Base-by-base conservation (phyloP, 495 filamentous ascomycete species). In the Patellaria atrata region DNA sequence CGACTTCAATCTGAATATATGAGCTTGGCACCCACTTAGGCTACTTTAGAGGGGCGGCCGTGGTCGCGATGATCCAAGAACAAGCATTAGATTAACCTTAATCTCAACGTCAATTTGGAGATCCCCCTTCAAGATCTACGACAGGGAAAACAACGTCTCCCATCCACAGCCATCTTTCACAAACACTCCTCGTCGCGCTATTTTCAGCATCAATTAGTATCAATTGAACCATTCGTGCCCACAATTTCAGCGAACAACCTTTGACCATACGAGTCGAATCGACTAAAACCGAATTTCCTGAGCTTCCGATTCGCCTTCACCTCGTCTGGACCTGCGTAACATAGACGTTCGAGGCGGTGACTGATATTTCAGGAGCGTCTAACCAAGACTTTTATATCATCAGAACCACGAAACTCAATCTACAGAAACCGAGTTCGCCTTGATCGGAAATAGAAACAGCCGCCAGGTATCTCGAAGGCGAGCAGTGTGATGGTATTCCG, bases 31-130 rank as follows among this genome's bases (percentile, higher is more conserved):
- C 27, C 12, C 41, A 38, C 41, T 38, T 30, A 33, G 30, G 14
- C 33, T 41, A 39, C 17, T 13, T 23, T 31, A 38, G 22, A 32
- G 32, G 31, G 26, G 22, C 26, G 22, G 29, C 35, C 23, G 34
- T 16, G 12, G 20, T 5, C 18, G 16, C 33, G 14, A 25, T 22
- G 22, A 31, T 45, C 26, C 25, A 42, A 13, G 35, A 42, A 42
- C 46, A 50, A 42, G 46, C 46, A 45, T 45, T 42, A 50, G 45
- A 45, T 48, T 50, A 50, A 50, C 41, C 41, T 50, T 50, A 50
- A 50, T 50, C 33, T 50, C 40, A 30, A 44, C n/a, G 35, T 50
- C 41, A 50, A 44, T 50, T 23, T 50, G 33, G 39, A 28, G 38
- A 40, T 20, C 22, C 41, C 46, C 30, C 42, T 50, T 50, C 30